Base-by-base conservation (phyloP, 352 stramenopile species). In the Pythium coloratum region DNA sequence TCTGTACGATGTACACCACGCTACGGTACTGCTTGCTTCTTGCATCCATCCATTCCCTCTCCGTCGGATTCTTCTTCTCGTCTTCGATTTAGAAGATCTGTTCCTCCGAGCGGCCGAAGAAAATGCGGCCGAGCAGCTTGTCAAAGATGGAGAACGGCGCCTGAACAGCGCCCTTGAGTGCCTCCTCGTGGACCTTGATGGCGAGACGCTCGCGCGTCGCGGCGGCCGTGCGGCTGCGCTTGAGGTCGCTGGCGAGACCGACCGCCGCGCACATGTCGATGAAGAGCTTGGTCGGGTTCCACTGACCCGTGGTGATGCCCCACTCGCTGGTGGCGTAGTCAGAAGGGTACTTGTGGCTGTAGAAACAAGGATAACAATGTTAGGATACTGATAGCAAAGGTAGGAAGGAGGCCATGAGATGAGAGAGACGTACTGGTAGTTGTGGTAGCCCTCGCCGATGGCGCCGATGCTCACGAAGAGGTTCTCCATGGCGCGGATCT, bases 321-420 rank as follows among this genome's bases (percentile, higher is more conserved):
- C 97, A 99, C 84, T 99, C 97, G 62, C 89, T 97, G 36, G 97
- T 98, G 30, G 97, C 95, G 80, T 99, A 99, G 81, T 99, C 97
- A 66, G 96, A 98, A 40, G 97, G 97, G 81, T 98, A 99, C 82
- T 99, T 99, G 92, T 99, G 97, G 79, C 82, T 89, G 66, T 56
- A 84, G 9, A 66, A 47, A 24, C 20, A 20, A 57, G 2, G 49
- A 44, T 47, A 40, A 36, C 10, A 34, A 44, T 12, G 58, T 62
- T 69, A 58, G 13, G 14, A 58, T 47, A 24, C 8, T 26, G 18
- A 28, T 36, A 53, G 10, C 14, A 51, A 24, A 5, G 10, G 38
- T 40, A 32, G n/a, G 36, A 33, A 33, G 33, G 30, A 20, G 40
- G 50, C 13, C 10, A 33, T 24, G 20, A 59, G 34, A 18, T 54